Base-by-base conservation (phyloP, 2,329 filamentous ascomycete genomes). In the Lasiodiplodia gonubiensis region DNA sequence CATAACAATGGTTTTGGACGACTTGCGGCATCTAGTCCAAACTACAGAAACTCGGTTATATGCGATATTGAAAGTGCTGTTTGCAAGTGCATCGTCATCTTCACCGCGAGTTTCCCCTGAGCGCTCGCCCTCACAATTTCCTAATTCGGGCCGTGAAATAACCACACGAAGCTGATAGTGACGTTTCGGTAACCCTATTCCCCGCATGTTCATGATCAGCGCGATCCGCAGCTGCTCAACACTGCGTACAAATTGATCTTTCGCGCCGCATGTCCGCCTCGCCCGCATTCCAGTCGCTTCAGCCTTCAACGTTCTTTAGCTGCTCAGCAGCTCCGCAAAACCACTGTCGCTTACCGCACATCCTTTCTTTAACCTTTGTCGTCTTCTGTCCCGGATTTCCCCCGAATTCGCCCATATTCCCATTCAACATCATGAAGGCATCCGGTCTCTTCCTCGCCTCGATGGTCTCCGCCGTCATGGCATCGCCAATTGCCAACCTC, bases 91-190 rank as follows among this genome's bases (percentile, higher is more conserved):
- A 21, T 18, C 18, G 23, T 23, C 8, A 23, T 37, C 4, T 39
- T 55, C 53, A 55, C 53, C 53, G 53, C 53, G 53, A 37, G n/a
- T 55, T 55, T 55, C 53, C 53, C 53, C 53, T 55, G 53, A 55
- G 21, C 30, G 53, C 53, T 55, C 53, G 53, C 33, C 53, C 30
- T 11, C 33, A 37, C 14, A 55, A 23, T 55, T 55, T 21, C 53
- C 53, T 37, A 37, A 55, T 39, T 55, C 33, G 53, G 53, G 18
- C 30, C 53, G 53, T 35, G 53, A 55, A 35, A 33, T 37, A 37
- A 55, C n/a, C 53, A 39, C 21, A 35, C 53, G 53, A 33, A 21
- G 35, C 37, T 30, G 53, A 55, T 23, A 39, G 37, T 55, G 53
- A 55, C 53, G 53, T 35, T n/a, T 55, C 53, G 53, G 35, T 55